phyloP scores from a whole-genome alignment of 2,329 filamentous ascomycete genomes.

The Myotisia sp. region DNA sequence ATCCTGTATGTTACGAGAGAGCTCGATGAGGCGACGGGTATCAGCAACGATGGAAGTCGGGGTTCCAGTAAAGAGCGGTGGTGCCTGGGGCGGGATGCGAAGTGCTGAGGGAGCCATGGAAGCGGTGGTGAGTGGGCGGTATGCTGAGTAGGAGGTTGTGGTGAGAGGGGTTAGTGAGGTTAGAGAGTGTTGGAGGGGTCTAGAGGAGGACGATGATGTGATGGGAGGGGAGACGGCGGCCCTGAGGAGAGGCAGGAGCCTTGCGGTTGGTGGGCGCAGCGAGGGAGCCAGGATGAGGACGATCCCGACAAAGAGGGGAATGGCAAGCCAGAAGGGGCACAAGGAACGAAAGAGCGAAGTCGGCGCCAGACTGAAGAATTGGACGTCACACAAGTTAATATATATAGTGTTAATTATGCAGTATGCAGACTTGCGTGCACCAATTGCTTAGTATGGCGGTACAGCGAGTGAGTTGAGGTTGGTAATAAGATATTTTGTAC shows the following conservation, averaged over 20 bases:
- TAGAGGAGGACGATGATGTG: not conserved
- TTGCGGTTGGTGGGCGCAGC: slow-evolving; percentile 23
- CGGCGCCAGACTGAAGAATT: slow-evolving; percentile 7
- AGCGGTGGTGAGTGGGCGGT: slow-evolving; percentile 29
- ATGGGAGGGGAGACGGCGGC: slow-evolving; percentile 18
- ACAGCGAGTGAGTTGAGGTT: no score
- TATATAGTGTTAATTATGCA: not conserved
- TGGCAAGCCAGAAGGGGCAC: slow-evolving; percentile 8
- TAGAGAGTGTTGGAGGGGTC: slow-evolving; percentile 9
- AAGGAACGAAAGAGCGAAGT: slow-evolving; percentile 2
- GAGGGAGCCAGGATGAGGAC: slow-evolving; percentile 35
- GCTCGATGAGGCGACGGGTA: slow-evolving; percentile 33
- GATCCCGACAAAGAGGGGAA: slow-evolving; percentile 23
- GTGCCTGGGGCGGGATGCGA: slow-evolving; percentile 33
- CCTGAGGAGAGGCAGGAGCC: slow-evolving; percentile 30
- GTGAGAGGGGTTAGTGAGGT: slow-evolving; percentile 12
- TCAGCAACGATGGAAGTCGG: slow-evolving; percentile 33
- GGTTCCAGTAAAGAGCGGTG: slow-evolving; percentile 35
- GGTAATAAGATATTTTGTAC: not conserved
- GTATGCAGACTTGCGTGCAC: no score
- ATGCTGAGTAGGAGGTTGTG: slow-evolving; percentile 3
- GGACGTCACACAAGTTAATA: no score
- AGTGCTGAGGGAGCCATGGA: slow-evolving; percentile 34
- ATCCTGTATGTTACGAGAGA: slow-evolving; percentile 31
- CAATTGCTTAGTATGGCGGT: no score